Evolutionary conservation across 768 basidiomycete species (phyloP), one percentile per base, ranked within the genome.

Genomic region (Mycena olivaceomarginata): DNA sequence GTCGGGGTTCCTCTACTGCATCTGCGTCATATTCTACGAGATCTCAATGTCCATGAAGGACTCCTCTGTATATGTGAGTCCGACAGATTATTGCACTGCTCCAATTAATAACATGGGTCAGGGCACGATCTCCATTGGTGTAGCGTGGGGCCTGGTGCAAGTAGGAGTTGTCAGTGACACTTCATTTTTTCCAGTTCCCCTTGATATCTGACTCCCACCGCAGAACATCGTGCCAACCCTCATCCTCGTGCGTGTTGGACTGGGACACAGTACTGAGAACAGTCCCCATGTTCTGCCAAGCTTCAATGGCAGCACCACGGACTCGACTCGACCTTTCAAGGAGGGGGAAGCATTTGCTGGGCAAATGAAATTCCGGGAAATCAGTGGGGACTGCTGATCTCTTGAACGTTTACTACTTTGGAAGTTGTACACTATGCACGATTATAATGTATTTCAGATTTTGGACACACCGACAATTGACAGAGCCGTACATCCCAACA

Each of bases 81-180:
- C 31, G 51, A 10, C 5, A n/a, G 1, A 66, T 16, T 6, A 48
- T 2, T 18, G 15, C 5, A 16, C 31, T 31, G 31, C 31, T 4
- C 31, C 31, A 31, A 31, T 0, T 6, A 40, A 15, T 31, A 65
- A 31, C 31, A 31, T 31, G 31, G 31, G 31, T 5, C 16, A 75
- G 68, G 62, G n/a, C 9, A 70, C 63, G 2, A 66, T 75, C 6
- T 70, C 70, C 68, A 64, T 57, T 2, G 68, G 68, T 18, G 74
- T 75, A 16, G 63, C 68, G 7, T 75, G 74, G 74, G 68, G 68
- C 9, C 41, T 75, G 0, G 74, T 75, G 9, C 74, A 75, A 56
- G 16, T 75, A 13, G 74, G 68, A 40, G 74, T 75, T 16, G 74
- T 75, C 41, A 65, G 74, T 65, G 11, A 16, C 25, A 4, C 31